Evolutionary conservation across 2,329 filamentous ascomycete species (phyloP).

Genomic region (Aspergillus sp.): DNA sequence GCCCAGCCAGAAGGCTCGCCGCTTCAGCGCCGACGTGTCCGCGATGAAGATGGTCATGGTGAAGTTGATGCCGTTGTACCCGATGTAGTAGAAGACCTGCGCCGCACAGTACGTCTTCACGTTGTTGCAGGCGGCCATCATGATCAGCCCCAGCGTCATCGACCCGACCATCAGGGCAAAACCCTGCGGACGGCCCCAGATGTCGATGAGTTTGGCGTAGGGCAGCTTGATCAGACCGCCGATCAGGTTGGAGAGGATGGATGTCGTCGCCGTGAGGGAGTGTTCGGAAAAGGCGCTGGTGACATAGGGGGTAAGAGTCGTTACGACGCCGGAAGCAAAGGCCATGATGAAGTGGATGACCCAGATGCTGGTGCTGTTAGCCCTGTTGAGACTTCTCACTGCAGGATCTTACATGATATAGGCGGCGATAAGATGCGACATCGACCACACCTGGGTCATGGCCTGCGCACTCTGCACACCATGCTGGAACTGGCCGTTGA

Average conservation of each 20-base stretch:
- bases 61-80: constrained; percentile 54
- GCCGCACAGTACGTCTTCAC: constrained; percentile 63
- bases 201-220: constrained; percentile 61
- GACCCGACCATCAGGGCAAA: constrained; percentile 50
- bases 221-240: constrained; percentile 60
- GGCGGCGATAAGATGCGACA: constrained; percentile 9
- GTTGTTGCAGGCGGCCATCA: constrained; percentile 62
- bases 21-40: constrained; percentile 60
- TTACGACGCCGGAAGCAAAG: constrained; percentile 4
- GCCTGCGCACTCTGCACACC: constrained; percentile 16
- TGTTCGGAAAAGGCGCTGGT: constrained; percentile 6
- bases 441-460: constrained; percentile 17
- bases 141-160: constrained; percentile 52
- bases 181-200: constrained; percentile 62
- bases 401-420: constrained; percentile 3
- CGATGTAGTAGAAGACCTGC: constrained; percentile 61
- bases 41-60: constrained; percentile 60
- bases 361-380: constrained; percentile 2
- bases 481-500: constrained; percentile 14
- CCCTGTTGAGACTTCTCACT: neutral
- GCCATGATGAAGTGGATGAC: constrained; percentile 8
- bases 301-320: constrained; percentile 9
- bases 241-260: constrained; percentile 56
- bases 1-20: constrained; percentile 60
- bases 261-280: constrained; percentile 39